phyloP scores from a whole-genome alignment of 2,329 filamentous ascomycete genomes.

The Orbilia ellipsospora region DNA sequence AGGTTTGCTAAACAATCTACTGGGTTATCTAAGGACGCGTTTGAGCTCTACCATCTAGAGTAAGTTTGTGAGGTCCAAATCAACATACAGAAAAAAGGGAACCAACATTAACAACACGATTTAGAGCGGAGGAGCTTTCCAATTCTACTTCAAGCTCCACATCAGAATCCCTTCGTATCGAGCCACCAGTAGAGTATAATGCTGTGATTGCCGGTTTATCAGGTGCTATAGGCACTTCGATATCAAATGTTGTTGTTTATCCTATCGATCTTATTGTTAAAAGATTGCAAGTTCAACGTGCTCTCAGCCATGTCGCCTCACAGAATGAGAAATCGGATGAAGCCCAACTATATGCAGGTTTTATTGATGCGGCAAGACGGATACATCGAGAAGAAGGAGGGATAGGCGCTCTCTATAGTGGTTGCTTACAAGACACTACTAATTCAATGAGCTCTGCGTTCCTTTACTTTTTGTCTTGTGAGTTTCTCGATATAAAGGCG shows the following conservation, averaged over 20 bases:
- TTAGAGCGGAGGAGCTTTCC: constrained; percentile 42
- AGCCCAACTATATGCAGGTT: constrained; percentile 70
- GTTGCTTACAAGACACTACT: constrained; percentile 72
- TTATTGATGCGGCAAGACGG: constrained; percentile 75
- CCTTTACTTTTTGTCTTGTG: constrained; percentile 59
- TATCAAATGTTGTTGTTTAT: constrained; percentile 82
- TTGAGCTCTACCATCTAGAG: constrained; percentile 51
- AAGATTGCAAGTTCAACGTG: constrained; percentile 79
- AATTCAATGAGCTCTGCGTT: constrained; percentile 68
- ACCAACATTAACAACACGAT: constrained; percentile 1
- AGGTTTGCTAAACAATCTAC: neutral
- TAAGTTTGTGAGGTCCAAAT: neutral
- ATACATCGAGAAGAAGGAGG: constrained; percentile 76
- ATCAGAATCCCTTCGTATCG: constrained; percentile 3
- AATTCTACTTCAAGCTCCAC: neutral
- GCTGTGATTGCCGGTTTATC: constrained; percentile 70
- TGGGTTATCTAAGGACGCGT: constrained; percentile 34
- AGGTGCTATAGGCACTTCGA: constrained; percentile 79
- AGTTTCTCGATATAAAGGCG: constrained; percentile 13
- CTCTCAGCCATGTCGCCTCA: constrained; percentile 61
- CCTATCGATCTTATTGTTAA: constrained; percentile 85
- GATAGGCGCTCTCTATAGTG: constrained; percentile 76
- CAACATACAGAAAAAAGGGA: neutral
- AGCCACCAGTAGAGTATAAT: constrained; percentile 41
- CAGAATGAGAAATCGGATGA: constrained; percentile 57